These are phyloP conservation scores for Serendipita sp. DNA, from an alignment of 768 basidiomycete species.

Conservation along the genomic window DNA sequence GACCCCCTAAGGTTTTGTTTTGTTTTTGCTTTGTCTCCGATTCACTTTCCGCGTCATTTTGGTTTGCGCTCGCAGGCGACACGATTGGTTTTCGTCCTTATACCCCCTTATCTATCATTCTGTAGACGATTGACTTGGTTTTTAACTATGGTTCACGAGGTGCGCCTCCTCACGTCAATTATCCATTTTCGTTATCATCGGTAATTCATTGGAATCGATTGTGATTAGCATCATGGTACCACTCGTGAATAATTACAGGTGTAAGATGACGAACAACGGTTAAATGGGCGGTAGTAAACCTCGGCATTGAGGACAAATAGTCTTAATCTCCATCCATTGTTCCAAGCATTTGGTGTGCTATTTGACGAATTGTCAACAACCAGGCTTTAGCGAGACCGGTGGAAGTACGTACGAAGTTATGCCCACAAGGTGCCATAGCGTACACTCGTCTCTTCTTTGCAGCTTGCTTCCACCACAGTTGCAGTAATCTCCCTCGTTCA, in stretches of 20 bases:
- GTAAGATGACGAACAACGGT: neutral
- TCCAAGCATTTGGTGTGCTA: slow-evolving; percentile 1
- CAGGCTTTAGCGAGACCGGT: neutral
- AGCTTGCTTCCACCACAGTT: neutral
- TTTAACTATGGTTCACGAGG: no score
- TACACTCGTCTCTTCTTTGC: slow-evolving; percentile 1
- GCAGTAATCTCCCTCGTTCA: neutral
- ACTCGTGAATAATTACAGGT: neutral
- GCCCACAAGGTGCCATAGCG: slow-evolving; percentile 1
- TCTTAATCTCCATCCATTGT: slow-evolving; percentile 6
- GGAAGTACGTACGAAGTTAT: neutral
- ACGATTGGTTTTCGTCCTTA: no score
- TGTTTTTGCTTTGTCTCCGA: neutral
- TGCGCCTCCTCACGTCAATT: no score
- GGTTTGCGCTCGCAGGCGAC: no score
- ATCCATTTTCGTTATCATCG: no score
- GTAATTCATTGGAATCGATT: no score
- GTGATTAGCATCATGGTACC: no score
- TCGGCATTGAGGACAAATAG: neutral
- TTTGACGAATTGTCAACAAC: neutral
- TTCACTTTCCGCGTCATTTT: neutral
- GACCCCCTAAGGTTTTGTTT: neutral
- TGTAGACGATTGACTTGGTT: no score
- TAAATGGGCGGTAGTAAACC: neutral
- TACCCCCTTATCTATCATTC: no score